Evolutionary conservation across 2,329 filamentous ascomycete genomes (phyloP), one percentile per base, ranked within the genome.

Genomic region (Emydomyces testavorans): DNA sequence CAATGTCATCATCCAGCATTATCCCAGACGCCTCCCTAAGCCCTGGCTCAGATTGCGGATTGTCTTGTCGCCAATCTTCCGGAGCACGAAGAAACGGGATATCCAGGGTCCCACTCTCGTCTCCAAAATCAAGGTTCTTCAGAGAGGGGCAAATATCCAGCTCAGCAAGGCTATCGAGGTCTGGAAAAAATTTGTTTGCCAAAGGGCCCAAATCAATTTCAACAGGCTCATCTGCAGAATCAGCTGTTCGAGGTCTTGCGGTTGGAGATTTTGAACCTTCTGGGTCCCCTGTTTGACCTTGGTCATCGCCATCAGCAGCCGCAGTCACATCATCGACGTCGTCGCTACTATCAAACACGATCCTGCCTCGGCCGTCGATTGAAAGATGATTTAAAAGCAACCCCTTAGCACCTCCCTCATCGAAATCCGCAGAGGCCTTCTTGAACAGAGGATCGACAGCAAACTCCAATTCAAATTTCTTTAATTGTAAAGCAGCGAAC

Each of bases 361-460:
- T 98, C 29, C 90, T 79, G 35, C 92, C 92, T 54, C 87, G 80
- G 1, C 79, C 78, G 65, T 98, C 92, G 54, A 98, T 95, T 61
- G 90, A 86, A n/a, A 98, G 74, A 65, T 98, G 90, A 61, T 98
- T 98, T 26, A 98, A 75, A 16, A 98, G 74, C 35, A 98, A 73
- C 16, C 92, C 92, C 66, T 96, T 98, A 49, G 92, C 92, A 49
- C 92, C 92, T 16, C 92, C 92, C 69, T 98, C 92, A 62, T 98
- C 92, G 56, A 98, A 98, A 69, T 98, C 92, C 36, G 92, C 92
- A 4, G 90, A 94, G 0, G 90, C 90, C 62, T 98, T 98, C 62
- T 98, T 98, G 76, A 98, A 98, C n/a, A 98, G 70, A 2, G 92
- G 92, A 61, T 98, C 92, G 4, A 98, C 90, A 0, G 89, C 82